Percentiles rank a stretch among this genome's conserved stretches.
Evolutionary conservation across 176 grass and related monocot species (phyloP).

Genomic region (Pharus latifolius): DNA sequence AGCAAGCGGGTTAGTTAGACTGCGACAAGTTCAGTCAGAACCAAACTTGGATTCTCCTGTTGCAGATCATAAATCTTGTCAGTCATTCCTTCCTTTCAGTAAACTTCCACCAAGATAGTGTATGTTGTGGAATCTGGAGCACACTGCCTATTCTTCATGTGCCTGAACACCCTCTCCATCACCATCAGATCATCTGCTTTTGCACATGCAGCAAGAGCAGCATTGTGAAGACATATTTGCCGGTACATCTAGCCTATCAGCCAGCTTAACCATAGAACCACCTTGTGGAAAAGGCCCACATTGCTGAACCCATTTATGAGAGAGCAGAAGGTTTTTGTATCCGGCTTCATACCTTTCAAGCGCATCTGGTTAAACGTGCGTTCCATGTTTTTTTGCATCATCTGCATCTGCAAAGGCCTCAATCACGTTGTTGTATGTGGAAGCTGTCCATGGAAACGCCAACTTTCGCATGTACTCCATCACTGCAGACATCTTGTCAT

Average conservation of each 20-base stretch:
- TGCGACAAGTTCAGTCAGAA: slow-evolving; percentile 34
- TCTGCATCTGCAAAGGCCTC: slow-evolving; percentile 70
- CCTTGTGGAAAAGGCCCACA: slow-evolving; percentile 83
- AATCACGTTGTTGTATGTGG: slow-evolving; percentile 91
- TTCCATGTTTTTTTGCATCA: slow-evolving; percentile 87
- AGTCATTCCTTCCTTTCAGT: slow-evolving; percentile 79
- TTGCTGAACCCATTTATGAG: slow-evolving; percentile 82
- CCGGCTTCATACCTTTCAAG: slow-evolving; percentile 67
- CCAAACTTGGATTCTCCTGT: slow-evolving; percentile 44
- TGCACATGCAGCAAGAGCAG: slow-evolving; percentile 52
- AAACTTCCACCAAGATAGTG: slow-evolving; percentile 68
- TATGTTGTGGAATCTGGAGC: slow-evolving; percentile 49
- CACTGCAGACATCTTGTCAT: slow-evolving; percentile 85
- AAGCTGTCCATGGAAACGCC: slow-evolving; percentile 76
- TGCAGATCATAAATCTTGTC: slow-evolving; percentile 86
- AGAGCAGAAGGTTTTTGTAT: slow-evolving; percentile 88
- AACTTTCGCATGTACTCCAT: slow-evolving; percentile 98
- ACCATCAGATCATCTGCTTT: slow-evolving; percentile 85
- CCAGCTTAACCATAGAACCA: slow-evolving; percentile 72
- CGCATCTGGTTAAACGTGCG: slow-evolving; percentile 92
- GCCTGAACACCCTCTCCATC: slow-evolving; percentile 90
- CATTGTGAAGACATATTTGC: slow-evolving; percentile 58
- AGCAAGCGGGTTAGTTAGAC: neutral
- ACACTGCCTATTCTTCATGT: slow-evolving; percentile 72
- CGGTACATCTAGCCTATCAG: slow-evolving; percentile 59